A percentile compares a stretch with the other conserved stretches of the same genome.
Evolutionary conservation across 345 rosid genomes (phyloP).

Genomic region (Populus nigra): DNA sequence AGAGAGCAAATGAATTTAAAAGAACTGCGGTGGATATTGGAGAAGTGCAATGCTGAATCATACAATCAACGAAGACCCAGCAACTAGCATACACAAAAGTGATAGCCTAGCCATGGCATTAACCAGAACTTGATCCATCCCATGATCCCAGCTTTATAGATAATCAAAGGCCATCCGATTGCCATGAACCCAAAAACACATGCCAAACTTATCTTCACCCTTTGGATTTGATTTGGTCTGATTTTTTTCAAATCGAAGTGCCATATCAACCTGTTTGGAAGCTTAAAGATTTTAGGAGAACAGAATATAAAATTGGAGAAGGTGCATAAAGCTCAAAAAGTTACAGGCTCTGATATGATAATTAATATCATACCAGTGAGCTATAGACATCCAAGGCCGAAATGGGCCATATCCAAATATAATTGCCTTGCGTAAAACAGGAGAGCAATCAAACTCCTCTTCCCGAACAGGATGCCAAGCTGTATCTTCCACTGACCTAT

Average conservation of each 20-base stretch:
- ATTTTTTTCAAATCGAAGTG: constrained; percentile 81
- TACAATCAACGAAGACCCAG: constrained; percentile 1
- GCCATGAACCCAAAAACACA: too few species aligned
- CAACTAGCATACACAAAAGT: constrained; percentile 68
- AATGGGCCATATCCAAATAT: constrained; percentile 84
- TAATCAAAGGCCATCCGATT: too few species aligned
- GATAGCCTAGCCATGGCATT: constrained; percentile 96
- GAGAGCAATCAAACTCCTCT: constrained; percentile 66
- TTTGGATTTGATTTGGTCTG: constrained; percentile 68
- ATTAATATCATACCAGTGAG: constrained; percentile 62
- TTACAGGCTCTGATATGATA: constrained; percentile 1
- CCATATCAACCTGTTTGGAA: constrained; percentile 62
- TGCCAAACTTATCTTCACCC: too few species aligned
- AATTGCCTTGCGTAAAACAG: constrained; percentile 65
- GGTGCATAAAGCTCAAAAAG: not conserved
- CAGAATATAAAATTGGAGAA: not conserved
- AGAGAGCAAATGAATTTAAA: not conserved
- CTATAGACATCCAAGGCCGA: constrained; percentile 95
- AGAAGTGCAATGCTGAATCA: not conserved
- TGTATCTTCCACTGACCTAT: constrained; percentile 80
- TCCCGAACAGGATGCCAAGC: constrained; percentile 90
- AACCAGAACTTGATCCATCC: constrained; percentile 95
- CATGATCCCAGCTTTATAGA: too few species aligned
- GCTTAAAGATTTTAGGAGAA: constrained; percentile 12
- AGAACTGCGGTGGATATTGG: not conserved